phyloP scores from a whole-genome alignment of 257 asterid genomes.

The Solanum gracilifrons region DNA sequence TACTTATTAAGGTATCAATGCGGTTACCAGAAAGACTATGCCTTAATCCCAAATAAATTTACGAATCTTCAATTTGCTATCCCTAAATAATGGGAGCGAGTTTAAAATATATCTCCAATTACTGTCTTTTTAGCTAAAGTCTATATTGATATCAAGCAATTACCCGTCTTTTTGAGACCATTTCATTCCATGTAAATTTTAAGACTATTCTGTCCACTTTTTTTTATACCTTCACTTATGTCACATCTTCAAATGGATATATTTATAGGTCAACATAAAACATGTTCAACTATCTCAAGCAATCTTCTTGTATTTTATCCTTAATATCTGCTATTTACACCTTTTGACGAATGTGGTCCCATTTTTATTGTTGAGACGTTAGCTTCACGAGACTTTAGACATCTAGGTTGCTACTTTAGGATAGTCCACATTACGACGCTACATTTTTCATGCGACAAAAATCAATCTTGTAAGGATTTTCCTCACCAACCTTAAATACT shows the following conservation, averaged over 20 bases:
- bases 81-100: not conserved
- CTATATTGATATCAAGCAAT: not conserved
- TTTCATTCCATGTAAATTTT: not conserved
- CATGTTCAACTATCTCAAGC: not conserved
- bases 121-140: not conserved
- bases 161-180: not conserved
- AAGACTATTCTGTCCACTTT: accelerated
- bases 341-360: not conserved
- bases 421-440: not conserved
- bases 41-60: not conserved
- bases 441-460: not conserved
- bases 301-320: not conserved
- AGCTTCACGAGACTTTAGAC: not conserved
- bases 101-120: no score
- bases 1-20: no score
- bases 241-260: accelerated
- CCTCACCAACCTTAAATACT: not conserved
- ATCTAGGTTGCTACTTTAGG: not conserved
- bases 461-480: not conserved
- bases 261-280: accelerated
- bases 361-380: not conserved
- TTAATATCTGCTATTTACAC: accelerated
- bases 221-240: not conserved
- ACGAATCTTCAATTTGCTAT: not conserved
- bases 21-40: accelerated